phyloP scores from a whole-genome alignment of 2,329 filamentous ascomycete genomes.

The Cercospora canescens region DNA sequence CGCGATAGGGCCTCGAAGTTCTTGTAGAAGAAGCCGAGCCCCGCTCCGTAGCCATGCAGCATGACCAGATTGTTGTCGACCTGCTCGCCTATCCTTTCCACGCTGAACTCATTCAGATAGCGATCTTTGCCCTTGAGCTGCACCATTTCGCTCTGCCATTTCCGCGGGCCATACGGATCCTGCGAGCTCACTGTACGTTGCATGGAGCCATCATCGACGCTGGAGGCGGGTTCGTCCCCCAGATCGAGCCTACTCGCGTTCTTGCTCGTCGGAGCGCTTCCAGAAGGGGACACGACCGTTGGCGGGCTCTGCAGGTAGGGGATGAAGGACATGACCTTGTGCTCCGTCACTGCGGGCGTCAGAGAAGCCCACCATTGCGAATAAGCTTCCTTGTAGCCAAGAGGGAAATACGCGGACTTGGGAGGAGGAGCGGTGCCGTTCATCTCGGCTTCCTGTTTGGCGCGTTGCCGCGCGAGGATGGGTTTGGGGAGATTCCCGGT shows the following conservation, averaged over 20 bases:
- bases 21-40: constrained; percentile 96
- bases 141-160: constrained; percentile 86
- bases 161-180: constrained; percentile 81
- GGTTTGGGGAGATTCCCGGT: constrained; percentile 15
- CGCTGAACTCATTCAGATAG: constrained; percentile 87
- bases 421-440: constrained; percentile 15
- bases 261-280: constrained; percentile 51
- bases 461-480: constrained; percentile 36
- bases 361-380: constrained; percentile 91
- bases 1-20: constrained; percentile 90
- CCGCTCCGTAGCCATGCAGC: constrained; percentile 94
- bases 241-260: constrained; percentile 43
- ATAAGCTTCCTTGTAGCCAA: constrained; percentile 89
- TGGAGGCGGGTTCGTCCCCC: constrained; percentile 34
- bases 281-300: constrained; percentile 63
- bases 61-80: constrained; percentile 88
- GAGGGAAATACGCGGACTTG: constrained; percentile 61
- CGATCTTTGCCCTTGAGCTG: constrained; percentile 81
- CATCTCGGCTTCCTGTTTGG: constrained; percentile 29
- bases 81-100: constrained; percentile 78
- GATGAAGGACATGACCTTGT: constrained; percentile 81
- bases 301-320: constrained; percentile 76
- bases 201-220: constrained; percentile 42
- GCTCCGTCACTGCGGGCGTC: constrained; percentile 81
- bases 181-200: constrained; percentile 46